Evolutionary conservation across 2,329 filamentous ascomycete species (phyloP).

Genomic region (Myrmaecium sp.): DNA sequence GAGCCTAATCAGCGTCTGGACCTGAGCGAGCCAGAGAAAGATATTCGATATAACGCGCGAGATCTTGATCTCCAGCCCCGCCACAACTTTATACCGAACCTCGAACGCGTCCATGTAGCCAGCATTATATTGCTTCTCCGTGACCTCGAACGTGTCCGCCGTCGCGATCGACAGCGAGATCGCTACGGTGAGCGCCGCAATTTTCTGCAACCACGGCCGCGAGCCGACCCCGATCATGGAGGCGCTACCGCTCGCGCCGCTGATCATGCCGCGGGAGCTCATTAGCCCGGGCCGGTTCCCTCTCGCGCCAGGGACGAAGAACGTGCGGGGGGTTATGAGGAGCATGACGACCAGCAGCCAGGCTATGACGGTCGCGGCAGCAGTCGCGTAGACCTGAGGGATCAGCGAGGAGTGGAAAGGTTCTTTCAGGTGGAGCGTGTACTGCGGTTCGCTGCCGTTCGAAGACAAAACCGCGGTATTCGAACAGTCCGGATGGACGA

Average conservation of each 20-base stretch:
- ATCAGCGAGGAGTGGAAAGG: constrained; percentile 91
- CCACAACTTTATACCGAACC: constrained; percentile 64
- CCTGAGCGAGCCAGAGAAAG: constrained; percentile 93
- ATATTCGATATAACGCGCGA: constrained; percentile 89
- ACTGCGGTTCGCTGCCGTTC: constrained; percentile 22
- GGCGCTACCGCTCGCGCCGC: constrained; percentile 44
- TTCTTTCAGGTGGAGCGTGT: constrained; percentile 46
- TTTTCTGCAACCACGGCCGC: constrained; percentile 76
- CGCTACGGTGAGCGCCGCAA: constrained; percentile 45
- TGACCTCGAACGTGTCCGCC: constrained; percentile 74
- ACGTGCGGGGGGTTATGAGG: constrained; percentile 85
- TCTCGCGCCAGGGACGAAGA: constrained; percentile 64
- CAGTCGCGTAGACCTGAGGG: constrained; percentile 83
- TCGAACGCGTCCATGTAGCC: constrained; percentile 65
- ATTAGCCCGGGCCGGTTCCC: constrained; percentile 53
- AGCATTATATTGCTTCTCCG: constrained; percentile 60
- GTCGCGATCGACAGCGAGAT: constrained; percentile 89
- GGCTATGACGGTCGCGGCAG: constrained; percentile 75
- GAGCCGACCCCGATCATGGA: constrained; percentile 73
- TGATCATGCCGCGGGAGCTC: constrained; percentile 69
- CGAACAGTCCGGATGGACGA: constrained; percentile 43
- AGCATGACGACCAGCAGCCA: constrained; percentile 91
- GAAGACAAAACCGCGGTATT: constrained; percentile 13
- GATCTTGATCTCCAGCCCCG: constrained; percentile 70
- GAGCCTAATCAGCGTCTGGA: constrained; percentile 85